Evolutionary conservation across 495 filamentous ascomycete species (phyloP), one percentile per base, ranked within the genome.

Genomic region (Penicillium robsamsonii): DNA sequence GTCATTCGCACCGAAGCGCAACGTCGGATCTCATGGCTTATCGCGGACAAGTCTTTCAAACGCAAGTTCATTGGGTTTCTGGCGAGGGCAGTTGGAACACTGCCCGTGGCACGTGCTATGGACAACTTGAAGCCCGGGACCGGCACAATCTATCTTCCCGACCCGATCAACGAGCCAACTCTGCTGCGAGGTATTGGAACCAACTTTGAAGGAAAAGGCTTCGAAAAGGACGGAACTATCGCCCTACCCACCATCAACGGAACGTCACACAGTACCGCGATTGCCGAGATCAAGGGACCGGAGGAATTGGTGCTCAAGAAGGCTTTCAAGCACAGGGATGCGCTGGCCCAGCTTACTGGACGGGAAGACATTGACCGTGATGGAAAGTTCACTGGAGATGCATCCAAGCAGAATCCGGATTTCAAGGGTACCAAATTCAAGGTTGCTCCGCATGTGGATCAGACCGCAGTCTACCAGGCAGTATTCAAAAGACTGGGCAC

Each of bases 41-140:
- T 95, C 54, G 94, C 94, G 4, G 92, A 93, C 53, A 96, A 96
- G 63, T 97, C 92, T 5, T 94, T 97, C 76, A 79, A 87, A 53
- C 75, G 87, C 63, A 89, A 82, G 56, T 93, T 97, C 62, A 91
- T 99, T 63, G 94, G 94, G 17, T 84, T 84, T 67, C 75, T 88
- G 45, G 89, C 94, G 9, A 78, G 89, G 40, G 79, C 84, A 57
- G 87, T 91, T 49, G 94, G 94, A 27, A 85, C 90, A 6, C 87
- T 99, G 13, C 87, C 93, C 1, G 94, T 99, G 42, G 88, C 90
- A 18, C 80, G 94, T 38, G 91, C 93, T 20, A 85, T 96, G 74
- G 94, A 99, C 70, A 83, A 83, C 64, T 85, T 92, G 59, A 93
- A 90, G 68, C 79, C 89, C 2, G 92, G 81, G 0, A 75, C 77